phyloP scores from a whole-genome alignment of 2,329 filamentous ascomycete genomes.

The Fusarium sp. region DNA sequence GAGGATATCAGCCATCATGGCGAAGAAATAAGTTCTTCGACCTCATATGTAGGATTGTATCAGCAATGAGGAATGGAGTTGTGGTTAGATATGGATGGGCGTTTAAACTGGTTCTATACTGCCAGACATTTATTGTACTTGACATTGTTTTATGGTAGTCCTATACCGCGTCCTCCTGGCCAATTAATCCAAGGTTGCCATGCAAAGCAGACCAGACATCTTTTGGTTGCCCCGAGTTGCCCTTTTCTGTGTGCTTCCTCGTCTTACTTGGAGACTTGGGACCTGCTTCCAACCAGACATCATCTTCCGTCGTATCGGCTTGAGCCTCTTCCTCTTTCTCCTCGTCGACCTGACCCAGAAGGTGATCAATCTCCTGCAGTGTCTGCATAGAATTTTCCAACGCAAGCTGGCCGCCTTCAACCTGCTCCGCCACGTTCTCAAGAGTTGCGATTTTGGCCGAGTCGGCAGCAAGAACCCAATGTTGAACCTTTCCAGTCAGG shows the following conservation, averaged over 20 bases:
- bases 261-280: constrained; percentile 37
- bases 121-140: constrained; percentile 30
- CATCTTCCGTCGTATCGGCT: constrained; percentile 44
- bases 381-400: constrained; percentile 63
- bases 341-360: constrained; percentile 55
- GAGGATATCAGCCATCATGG: constrained; percentile 80
- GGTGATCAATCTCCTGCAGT: constrained; percentile 60
- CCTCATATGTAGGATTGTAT: constrained; percentile 7
- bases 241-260: constrained; percentile 46
- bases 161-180: constrained; percentile 48
- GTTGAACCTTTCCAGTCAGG: constrained; percentile 59
- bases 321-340: constrained; percentile 38
- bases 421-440: constrained; percentile 67
- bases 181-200: constrained; percentile 65
- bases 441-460: constrained; percentile 69
- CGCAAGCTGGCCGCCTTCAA: constrained; percentile 68
- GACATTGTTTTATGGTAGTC: constrained; percentile 14
- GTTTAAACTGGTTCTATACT: constrained; percentile 39
- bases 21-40: constrained; percentile 50
- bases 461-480: constrained; percentile 70
- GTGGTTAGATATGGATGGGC: constrained; percentile 38
- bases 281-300: constrained; percentile 52
- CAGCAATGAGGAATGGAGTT: constrained; percentile 39
- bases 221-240: constrained; percentile 36
- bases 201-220: constrained; percentile 65